phyloP scores from a whole-genome alignment of 176 grass and related monocot genomes.

The Oryza coarctata region DNA sequence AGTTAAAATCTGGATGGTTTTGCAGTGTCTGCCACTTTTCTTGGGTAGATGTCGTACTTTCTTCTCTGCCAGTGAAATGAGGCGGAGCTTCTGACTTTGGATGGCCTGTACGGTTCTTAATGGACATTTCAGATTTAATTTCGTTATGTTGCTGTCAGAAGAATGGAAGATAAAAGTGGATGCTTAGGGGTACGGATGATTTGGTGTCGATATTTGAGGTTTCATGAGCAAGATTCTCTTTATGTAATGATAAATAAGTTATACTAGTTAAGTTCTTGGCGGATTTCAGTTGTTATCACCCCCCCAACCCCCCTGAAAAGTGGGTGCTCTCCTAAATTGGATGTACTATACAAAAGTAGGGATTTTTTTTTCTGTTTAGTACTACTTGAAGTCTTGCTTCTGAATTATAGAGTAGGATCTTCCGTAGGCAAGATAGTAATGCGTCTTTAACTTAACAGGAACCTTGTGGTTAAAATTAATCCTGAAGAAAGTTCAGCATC shows the following conservation, averaged over 20 bases:
- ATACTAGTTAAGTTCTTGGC: background rate
- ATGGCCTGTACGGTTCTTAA: background rate
- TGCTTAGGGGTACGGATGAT: background rate
- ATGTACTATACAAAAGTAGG: background rate
- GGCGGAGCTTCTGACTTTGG: background rate
- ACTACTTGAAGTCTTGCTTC: no score
- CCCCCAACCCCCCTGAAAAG: background rate
- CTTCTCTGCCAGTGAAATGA: background rate
- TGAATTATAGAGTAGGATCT: background rate
- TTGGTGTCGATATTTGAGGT: background rate
- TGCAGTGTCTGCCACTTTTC: background rate
- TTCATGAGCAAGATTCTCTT: background rate
- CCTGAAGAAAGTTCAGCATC: background rate
- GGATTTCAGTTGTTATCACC: background rate
- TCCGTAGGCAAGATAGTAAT: background rate
- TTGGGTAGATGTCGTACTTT: background rate
- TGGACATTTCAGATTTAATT: background rate
- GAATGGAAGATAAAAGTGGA: background rate
- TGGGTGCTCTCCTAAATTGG: background rate
- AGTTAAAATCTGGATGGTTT: background rate
- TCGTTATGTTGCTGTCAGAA: background rate
- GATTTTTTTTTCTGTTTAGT: background rate
- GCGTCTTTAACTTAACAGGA: background rate
- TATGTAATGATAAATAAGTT: background rate
- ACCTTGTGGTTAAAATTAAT: constrained; percentile 14